Percentiles rank a stretch among this genome's conserved stretches.
phyloP scores from a whole-genome alignment of 805 yeast species.

The Debaryomyces prosopidis region DNA sequence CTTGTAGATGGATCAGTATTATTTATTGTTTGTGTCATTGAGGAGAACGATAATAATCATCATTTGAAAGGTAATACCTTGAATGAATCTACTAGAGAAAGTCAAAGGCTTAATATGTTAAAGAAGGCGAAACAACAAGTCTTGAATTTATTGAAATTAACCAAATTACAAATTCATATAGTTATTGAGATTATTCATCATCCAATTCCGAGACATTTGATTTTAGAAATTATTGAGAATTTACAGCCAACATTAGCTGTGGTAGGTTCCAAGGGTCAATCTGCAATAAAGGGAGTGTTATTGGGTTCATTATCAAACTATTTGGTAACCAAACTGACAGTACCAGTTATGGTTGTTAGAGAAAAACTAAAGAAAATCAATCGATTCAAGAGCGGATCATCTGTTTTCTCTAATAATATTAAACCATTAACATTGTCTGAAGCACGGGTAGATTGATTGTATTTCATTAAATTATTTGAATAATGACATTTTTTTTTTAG shows the following conservation, averaged over 20 bases:
- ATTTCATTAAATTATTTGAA: background rate
- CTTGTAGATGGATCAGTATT: constrained; percentile 80
- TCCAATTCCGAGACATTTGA: constrained; percentile 71
- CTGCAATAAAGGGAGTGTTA: constrained; percentile 71
- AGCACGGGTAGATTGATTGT: constrained; percentile 42
- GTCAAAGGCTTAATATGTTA: constrained; percentile 38
- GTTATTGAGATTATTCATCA: constrained; percentile 75
- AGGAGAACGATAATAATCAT: constrained; percentile 45
- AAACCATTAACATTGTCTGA: constrained; percentile 50
- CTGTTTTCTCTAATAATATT: constrained; percentile 56
- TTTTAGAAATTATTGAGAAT: constrained; percentile 68
- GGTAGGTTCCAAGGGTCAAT: constrained; percentile 74
- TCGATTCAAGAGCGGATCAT: constrained; percentile 49
- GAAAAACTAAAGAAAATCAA: constrained; percentile 69
- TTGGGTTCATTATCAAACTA: constrained; percentile 74
- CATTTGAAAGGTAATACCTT: constrained; percentile 39
- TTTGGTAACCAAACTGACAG: constrained; percentile 66
- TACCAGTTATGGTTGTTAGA: constrained; percentile 81
- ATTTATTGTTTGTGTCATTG: constrained; percentile 65
- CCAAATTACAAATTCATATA: constrained; percentile 71
- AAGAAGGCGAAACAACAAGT: constrained; percentile 46
- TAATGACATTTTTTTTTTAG: background rate
- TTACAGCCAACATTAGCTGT: constrained; percentile 72
- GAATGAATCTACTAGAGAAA: constrained; percentile 38
- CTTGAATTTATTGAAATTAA: constrained; percentile 53